These are phyloP conservation scores for Ophiostoma triangulosporum DNA, from an alignment of 2,329 filamentous ascomycete genomes.

Conservation along the genomic window DNA sequence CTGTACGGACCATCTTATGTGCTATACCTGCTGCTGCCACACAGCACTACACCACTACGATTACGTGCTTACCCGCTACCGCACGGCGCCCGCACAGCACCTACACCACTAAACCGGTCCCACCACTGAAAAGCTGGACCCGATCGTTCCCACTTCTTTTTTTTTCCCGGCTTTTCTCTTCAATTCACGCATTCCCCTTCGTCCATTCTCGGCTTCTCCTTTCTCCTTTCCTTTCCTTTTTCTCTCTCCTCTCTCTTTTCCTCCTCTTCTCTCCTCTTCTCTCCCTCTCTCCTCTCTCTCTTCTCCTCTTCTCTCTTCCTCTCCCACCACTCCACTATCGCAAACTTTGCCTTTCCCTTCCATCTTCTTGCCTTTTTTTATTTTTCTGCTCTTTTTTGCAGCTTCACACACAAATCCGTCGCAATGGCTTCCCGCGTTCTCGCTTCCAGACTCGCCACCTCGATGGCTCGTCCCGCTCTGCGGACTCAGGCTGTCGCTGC, in stretches of 20 bases:
- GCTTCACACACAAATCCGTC: conserved; percentile 33
- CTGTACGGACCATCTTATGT: too few species aligned
- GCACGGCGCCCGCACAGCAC: background rate
- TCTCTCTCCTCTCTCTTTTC: background rate
- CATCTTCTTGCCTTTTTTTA: conserved; percentile 1
- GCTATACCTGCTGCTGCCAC: too few species aligned
- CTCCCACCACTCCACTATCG: conserved; percentile 10
- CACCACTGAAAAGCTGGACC: conserved; percentile 8
- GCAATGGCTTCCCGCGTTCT: conserved; percentile 73
- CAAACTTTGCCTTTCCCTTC: conserved; percentile 6
- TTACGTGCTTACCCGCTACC: too few species aligned
- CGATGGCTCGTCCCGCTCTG: conserved; percentile 64
- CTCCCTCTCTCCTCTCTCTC: conserved; percentile 2
- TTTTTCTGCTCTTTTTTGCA: conserved; percentile 21
- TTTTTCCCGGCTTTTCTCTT: conserved; percentile 12
- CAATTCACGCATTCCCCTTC: conserved; percentile 16
- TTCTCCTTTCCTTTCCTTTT: conserved; percentile 11
- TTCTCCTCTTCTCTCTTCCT: conserved; percentile 7
- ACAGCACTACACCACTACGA: too few species aligned
- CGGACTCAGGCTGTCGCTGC: conserved; percentile 48
- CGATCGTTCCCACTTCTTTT: conserved; percentile 12
- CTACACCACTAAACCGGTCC: conserved; percentile 1
- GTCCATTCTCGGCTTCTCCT: conserved; percentile 15
- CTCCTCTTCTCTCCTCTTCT: conserved; percentile 1
- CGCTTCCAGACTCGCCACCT: conserved; percentile 63